These are phyloP conservation scores for Hanseniaspora jakobsenii DNA, from an alignment of 805 yeast genomes.

Conservation along the genomic window DNA sequence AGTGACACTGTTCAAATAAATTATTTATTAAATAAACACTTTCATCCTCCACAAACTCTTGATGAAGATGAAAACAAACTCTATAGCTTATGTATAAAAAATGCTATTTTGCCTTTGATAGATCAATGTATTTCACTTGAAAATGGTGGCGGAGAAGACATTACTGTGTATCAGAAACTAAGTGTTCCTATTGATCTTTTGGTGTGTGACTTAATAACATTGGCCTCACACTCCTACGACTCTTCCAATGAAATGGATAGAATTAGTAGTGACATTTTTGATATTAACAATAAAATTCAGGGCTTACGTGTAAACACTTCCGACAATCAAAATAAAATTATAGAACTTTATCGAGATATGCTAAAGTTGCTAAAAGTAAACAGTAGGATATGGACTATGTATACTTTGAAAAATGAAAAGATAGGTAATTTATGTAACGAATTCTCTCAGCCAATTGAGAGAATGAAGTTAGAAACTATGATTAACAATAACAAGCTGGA, in stretches of 20 bases:
- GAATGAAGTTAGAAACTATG: constrained; percentile 1
- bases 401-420: constrained; percentile 3
- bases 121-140: background rate
- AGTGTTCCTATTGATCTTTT: constrained; percentile 1
- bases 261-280: background rate
- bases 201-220: constrained; percentile 2
- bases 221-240: background rate
- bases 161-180: background rate
- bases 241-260: background rate
- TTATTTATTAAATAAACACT: background rate
- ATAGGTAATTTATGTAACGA: background rate
- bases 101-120: background rate
- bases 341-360: background rate
- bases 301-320: no score
- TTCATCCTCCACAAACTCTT: background rate
- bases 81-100: constrained; percentile 2
- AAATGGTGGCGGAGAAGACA: background rate
- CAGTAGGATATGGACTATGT: constrained; percentile 5
- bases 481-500: background rate
- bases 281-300: background rate
- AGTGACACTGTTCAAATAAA: background rate
- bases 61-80: background rate
- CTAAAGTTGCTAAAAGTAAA: constrained; percentile 4
- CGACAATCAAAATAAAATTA: background rate
- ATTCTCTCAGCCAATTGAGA: constrained; percentile 5